Evolutionary conservation across 2,329 filamentous ascomycete species (phyloP), one percentile per base, ranked within the genome.

Genomic region (Microdochium trichocladiopsis): DNA sequence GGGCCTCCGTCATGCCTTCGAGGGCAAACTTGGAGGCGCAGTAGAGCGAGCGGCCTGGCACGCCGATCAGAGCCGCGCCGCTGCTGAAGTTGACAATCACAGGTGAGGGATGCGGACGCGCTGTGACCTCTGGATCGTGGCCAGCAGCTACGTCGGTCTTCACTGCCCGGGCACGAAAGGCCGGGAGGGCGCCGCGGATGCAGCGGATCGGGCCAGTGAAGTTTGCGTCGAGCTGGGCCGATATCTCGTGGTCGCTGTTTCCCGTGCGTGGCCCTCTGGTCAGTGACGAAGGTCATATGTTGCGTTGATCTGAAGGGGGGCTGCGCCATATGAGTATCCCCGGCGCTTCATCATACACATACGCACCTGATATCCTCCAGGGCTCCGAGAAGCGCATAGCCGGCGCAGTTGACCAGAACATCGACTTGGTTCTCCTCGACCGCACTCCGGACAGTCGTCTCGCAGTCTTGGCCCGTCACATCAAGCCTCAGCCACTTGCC

Each of bases 401-500:
- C 74, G 2, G 74, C 74, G 10, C 73, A 74, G 55, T 77, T 76
- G 25, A 77, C 69, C 4, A 78, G 63, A 25, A 76, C 64, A 50
- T 72, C 74, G 51, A 76, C 64, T 18, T 45, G 16, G 6, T 45
- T 18, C 18, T 21, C n/a, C 18, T 45, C 41, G 6, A 45, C 41
- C 5, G 41, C 41, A 18, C 16, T 18, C 21, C 41, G 41, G 12
- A 45, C 41, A 22, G 22, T 10, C 21, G 21, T 16, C 21, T 45
- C 41, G 41, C 41, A 45, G 41, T 45, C 41, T 16, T 16, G 9
- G 16, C 41, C 22, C n/a, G 41, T 45, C 14, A 45, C 41, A 22
- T 45, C 41, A 18, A 45, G 41, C 12, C 22, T 8, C 5, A 45
- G 41, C 41, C 41, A 45, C 14, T 18, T n/a, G 8, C 73, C 72